Evolutionary conservation across 2,329 filamentous ascomycete genomes (phyloP).

Genomic region (Pestalotiopsis sp.): DNA sequence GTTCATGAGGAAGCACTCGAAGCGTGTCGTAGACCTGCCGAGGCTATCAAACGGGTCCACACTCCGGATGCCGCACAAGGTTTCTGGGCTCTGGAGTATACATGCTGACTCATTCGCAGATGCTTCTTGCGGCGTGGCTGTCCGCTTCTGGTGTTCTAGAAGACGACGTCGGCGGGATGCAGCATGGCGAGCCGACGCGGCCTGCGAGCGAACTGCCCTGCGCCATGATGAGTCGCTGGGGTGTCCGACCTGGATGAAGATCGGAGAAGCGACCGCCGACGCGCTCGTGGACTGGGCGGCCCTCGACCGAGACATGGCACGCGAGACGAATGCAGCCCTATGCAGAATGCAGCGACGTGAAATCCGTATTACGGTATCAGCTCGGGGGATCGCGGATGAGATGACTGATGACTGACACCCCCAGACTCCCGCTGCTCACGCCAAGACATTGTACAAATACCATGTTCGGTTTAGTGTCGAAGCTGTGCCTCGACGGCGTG

Average conservation of each 20-base stretch:
- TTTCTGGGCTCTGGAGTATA: background rate
- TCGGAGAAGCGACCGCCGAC: background rate
- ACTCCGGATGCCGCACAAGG: background rate
- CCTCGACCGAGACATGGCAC: background rate
- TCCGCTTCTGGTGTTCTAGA: background rate
- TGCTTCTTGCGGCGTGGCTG: background rate
- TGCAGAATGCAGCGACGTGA: background rate
- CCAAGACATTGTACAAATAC: conserved; percentile 10
- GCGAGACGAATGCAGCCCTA: background rate
- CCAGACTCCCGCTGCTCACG: background rate
- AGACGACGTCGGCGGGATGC: background rate
- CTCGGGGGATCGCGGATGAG: background rate
- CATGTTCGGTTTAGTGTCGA: background rate
- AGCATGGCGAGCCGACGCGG: background rate
- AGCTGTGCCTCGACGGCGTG: background rate
- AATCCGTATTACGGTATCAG: background rate
- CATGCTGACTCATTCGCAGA: background rate
- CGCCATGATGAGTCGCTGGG: conserved; percentile 2
- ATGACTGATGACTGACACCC: background rate
- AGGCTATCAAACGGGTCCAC: conserved; percentile 2
- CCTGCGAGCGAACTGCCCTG: background rate
- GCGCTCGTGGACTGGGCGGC: background rate
- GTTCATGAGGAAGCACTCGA: conserved; percentile 2
- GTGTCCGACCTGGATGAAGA: background rate
- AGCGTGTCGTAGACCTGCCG: background rate